These are phyloP conservation scores for Melastoma candidum DNA, from an alignment of 441 rosid species.

Conservation along the genomic window DNA sequence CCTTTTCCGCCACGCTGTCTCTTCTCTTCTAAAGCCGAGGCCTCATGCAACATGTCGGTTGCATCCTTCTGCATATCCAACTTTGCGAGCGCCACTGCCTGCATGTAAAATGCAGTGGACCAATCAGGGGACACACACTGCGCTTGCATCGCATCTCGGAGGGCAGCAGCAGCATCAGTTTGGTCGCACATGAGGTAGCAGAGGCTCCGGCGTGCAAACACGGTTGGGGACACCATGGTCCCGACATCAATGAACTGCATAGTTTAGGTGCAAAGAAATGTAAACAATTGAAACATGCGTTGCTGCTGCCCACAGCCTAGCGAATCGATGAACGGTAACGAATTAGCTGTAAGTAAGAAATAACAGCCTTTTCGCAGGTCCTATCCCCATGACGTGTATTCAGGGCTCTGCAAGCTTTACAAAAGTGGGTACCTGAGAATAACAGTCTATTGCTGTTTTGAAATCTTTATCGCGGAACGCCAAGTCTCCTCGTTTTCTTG, in stretches of 20 bases:
- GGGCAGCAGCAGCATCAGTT: constrained; percentile 89
- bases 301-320: neutral
- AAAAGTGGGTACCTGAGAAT: constrained; percentile 58
- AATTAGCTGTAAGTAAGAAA: neutral
- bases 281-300: neutral
- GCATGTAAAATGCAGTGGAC: constrained; percentile 98
- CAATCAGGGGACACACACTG: constrained; percentile 88
- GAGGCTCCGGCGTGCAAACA: constrained; percentile 77
- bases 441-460: constrained; percentile 62
- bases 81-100: constrained; percentile 87
- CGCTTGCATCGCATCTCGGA: constrained; percentile 97
- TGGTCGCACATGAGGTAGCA: constrained; percentile 80
- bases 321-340: neutral
- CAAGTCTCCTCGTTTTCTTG: constrained; percentile 77
- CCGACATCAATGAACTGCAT: constrained; percentile 78
- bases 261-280: neutral
- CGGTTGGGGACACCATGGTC: constrained; percentile 89
- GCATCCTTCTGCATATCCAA: constrained; percentile 94
- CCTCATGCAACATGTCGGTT: constrained; percentile 92
- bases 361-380: too few species aligned
- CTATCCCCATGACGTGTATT: neutral
- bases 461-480: constrained; percentile 79
- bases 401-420: neutral
- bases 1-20: constrained; percentile 57
- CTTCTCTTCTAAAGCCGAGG: constrained; percentile 77